Conservation (phyloP, 129 eudicot species). For the Scalesia atractyloides region DNA sequence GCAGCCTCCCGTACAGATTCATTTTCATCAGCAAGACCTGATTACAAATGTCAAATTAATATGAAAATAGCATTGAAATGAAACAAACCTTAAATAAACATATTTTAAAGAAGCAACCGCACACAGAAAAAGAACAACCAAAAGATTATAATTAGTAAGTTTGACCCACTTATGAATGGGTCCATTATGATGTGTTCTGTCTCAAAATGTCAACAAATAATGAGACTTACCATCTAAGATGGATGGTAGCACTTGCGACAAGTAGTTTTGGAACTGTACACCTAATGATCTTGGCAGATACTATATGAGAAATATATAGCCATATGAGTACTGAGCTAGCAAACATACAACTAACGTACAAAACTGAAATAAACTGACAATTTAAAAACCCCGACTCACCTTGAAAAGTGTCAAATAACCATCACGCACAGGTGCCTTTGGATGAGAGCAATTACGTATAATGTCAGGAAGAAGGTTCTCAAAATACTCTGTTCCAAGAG, state of each 20-base stretch:
- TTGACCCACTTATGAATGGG: constrained; percentile 2
- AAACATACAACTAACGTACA: constrained; percentile 5
- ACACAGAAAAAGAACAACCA: not conserved
- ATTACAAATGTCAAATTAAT: constrained; percentile 17
- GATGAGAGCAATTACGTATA: constrained; percentile 89
- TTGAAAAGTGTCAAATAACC: constrained; percentile 88
- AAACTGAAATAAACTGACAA: not conserved
- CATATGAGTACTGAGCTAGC: not conserved
- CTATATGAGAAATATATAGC: constrained; percentile 37
- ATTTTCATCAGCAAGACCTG: constrained; percentile 99
- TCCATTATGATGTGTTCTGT: not conserved
- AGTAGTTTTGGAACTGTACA: constrained; percentile 90
- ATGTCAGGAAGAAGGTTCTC: constrained; percentile 91
- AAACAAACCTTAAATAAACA: not conserved
- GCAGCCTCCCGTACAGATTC: constrained; percentile 99
- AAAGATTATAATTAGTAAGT: not conserved
- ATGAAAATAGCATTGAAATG: not conserved
- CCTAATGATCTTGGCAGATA: constrained; percentile 95
- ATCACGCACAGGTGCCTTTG: constrained; percentile 93
- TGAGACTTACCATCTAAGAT: constrained; percentile 75
- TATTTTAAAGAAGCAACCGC: not conserved
- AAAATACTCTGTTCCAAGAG: constrained; percentile 85
- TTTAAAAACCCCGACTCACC: constrained; percentile 41
- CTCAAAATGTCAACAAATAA: not conserved
- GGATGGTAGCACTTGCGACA: constrained; percentile 92